Evolutionary conservation across 768 basidiomycete genomes (phyloP).

Genomic region (Kwoniella pini): DNA sequence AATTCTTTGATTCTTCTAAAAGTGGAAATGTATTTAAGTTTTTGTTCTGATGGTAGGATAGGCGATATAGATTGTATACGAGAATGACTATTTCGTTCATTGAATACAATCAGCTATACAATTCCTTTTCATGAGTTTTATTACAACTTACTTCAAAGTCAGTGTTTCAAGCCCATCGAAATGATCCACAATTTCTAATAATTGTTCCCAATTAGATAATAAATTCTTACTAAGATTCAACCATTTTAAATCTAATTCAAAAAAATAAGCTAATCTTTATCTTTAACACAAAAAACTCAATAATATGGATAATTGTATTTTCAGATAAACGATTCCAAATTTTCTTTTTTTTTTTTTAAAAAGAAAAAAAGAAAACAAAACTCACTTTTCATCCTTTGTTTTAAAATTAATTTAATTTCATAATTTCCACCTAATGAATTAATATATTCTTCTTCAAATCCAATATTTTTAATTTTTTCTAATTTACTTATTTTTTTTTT

Average conservation of each 20-base stretch:
- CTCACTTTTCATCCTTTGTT: slow-evolving; percentile 21
- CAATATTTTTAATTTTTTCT: slow-evolving; percentile 70
- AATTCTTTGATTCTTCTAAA: slow-evolving; percentile 30
- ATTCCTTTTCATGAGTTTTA: neutral
- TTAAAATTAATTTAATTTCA: slow-evolving; percentile 19
- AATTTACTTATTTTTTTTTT: slow-evolving; percentile 69
- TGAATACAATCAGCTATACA: neutral
- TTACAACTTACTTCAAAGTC: slow-evolving; percentile 69
- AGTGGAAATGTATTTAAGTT: neutral
- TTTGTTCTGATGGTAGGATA: neutral
- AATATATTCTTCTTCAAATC: slow-evolving; percentile 71
- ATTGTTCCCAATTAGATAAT: slow-evolving; percentile 67
- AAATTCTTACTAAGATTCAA: slow-evolving; percentile 80
- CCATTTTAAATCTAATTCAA: slow-evolving; percentile 66
- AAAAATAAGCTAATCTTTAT: neutral
- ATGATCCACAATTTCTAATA: slow-evolving; percentile 66
- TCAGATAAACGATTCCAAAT: no score
- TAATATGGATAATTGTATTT: neutral
- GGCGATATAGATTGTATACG: neutral
- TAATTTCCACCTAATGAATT: slow-evolving; percentile 54
- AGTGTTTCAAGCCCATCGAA: slow-evolving; percentile 67
- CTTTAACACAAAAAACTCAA: no score
- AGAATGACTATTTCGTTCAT: slow-evolving; percentile 18
- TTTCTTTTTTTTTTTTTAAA: no score
- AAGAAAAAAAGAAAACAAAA: no score